Evolutionary conservation across 202 grass and related monocot species (phyloP).

Genomic region (Cymbopogon flexuosus): DNA sequence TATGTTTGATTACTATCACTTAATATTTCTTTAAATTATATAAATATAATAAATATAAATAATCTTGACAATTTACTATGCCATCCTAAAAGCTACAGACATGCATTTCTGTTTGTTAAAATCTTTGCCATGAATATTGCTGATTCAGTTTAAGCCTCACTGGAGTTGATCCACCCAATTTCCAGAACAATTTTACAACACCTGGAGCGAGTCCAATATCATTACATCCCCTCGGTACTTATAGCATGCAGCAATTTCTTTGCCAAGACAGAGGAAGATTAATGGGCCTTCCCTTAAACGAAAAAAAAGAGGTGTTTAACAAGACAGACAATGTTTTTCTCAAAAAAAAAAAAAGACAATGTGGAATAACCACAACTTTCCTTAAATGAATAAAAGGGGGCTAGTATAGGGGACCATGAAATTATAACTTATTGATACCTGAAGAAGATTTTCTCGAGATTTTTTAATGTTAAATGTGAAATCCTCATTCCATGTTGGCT

Average conservation of each 20-base stretch:
- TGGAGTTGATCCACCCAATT: not conserved
- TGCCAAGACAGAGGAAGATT: not conserved
- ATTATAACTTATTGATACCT: slow-evolving; percentile 44
- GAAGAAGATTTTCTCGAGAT: slow-evolving; percentile 53
- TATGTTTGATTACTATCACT: slow-evolving; percentile 6
- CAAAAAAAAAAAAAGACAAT: not conserved
- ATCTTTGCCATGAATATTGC: not conserved
- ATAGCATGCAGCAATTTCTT: not conserved
- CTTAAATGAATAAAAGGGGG: not conserved
- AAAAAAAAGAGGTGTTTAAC: not conserved
- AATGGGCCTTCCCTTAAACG: not conserved
- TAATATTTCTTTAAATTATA: slow-evolving; percentile 5
- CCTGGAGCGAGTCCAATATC: not conserved
- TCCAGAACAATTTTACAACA: not conserved
- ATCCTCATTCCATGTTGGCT: slow-evolving; percentile 91
- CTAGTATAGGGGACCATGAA: not conserved
- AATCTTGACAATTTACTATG: not conserved
- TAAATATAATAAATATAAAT: not conserved
- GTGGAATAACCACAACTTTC: not conserved
- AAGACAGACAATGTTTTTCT: not conserved
- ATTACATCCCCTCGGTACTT: not conserved
- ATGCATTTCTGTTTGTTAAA: slow-evolving; percentile 4
- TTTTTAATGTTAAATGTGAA: slow-evolving; percentile 66
- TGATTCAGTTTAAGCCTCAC: slow-evolving; percentile 8
- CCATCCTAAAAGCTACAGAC: not conserved